Evolutionary conservation across 1,284 basidiomycete species (phyloP), one percentile per base, ranked within the genome.

Genomic region (Thecaphora frezii): DNA sequence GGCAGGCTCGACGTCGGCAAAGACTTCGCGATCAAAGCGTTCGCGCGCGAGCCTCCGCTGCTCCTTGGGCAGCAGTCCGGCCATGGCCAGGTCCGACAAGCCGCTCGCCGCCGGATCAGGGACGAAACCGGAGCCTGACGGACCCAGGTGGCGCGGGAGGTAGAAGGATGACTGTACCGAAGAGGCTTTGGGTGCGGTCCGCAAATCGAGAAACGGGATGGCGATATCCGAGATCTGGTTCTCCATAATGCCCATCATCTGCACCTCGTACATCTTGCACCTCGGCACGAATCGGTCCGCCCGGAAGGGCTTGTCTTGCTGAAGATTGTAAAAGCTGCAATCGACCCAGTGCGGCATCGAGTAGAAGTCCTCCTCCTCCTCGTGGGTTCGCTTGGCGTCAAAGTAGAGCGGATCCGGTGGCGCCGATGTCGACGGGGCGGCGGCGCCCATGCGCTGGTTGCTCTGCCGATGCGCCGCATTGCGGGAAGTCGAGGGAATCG

Each of bases 321-420:
- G 76, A 28, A 76, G 45, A 41, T 76, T 76, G 63, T 77, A 78
- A 53, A 78, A 78, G 51, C 67, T 71, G 60, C 73, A 75, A 52
- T 78, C 76, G 57, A 78, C 67, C 77, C 77, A 78, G 55, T 74
- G 74, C 1, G 77, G 77, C 67, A 77, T 70, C 3, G 62, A 63
- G 48, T 73, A 76, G 44, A 71, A 77, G 44, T 69, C 66, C 21
- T 62, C 48, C 18, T 54, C 50, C 13, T 67, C 57, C 40, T 66
- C 60, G 19, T 48, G 9, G 13, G 50, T 41, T 23, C 58, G 58
- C 37, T 55, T 54, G 13, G 60, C 50, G 51, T 77, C 76, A 24
- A 70, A 63, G 54, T 72, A 75, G 28, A 75, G 58, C 38, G 74
- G 69, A 41, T 72, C 71, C 1, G 74, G 73, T 2, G 71, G 64